Evolutionary conservation across 1,284 basidiomycete genomes (phyloP), one percentile per base, ranked within the genome.

Genomic region (Garcileccinum viscosum): DNA sequence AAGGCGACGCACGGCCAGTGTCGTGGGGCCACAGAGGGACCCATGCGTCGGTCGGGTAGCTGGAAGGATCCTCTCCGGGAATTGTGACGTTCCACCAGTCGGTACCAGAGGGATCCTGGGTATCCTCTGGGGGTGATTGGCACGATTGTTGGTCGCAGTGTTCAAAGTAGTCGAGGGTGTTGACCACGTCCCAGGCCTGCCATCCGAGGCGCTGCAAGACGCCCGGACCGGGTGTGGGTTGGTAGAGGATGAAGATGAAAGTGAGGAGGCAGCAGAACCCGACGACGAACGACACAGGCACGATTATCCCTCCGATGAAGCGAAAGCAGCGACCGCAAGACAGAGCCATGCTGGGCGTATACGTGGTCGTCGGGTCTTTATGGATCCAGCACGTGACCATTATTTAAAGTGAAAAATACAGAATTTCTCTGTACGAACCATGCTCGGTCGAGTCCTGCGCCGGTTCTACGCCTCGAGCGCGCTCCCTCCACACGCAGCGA

Each of bases 181-280:
- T 78, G 0, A 95, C 84, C 6, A 85, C 74, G 58, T 95, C 95
- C 94, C 94, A 96, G n/a, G 93, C 87, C 75, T 97, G 95, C 95
- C 95, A 96, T 24, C 94, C 94, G n/a, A 96, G 82, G 63, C 88
- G 86, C 74, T 95, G 93, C 11, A 86, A 80, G 24, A 85, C 79
- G 1, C 93, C 93, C 5, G 95, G 94, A 6, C 91, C 91, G 6
- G 86, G 83, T 17, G 87, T 87, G 9, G 91, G 93, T 77, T 93
- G 91, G 75, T 94, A 92, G 44, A 95, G 87, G 38, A 94, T 83
- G 77, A 94, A 93, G 56, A 93, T 80, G 81, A 90, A 92, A 5
- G 89, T 89, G 63, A 96, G 89, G 37, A 94, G 84, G 70, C 86
- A 87, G 24, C 88, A 89, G 80, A 95, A 92, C 14, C 85, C 84